A percentile compares a stretch with the other conserved stretches of the same genome.
Conservation (phyloP, 495 filamentous ascomycete species). For the Tuber microsphaerosporum region DNA sequence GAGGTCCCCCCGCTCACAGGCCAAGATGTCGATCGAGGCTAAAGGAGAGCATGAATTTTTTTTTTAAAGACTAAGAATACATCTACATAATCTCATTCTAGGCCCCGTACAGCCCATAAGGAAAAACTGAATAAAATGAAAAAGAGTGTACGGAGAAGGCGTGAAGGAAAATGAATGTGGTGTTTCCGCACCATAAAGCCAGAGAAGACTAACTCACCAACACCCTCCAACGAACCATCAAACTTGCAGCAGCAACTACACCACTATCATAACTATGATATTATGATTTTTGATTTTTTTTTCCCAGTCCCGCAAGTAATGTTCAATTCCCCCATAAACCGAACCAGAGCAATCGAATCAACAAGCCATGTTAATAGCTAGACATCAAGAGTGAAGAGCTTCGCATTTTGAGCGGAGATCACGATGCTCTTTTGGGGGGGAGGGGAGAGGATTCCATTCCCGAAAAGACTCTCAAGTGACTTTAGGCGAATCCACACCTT, state of each 20-base stretch:
- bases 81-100: not conserved
- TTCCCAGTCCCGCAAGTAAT: not conserved
- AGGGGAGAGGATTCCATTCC: not conserved
- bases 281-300: not conserved
- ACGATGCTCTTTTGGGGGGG: not conserved
- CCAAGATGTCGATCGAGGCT: not conserved
- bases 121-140: not conserved
- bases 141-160: not conserved
- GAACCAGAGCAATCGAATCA: constrained; percentile 1
- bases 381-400: not conserved
- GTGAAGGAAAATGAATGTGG: not conserved
- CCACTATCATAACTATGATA: not conserved
- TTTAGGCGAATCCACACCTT: not conserved
- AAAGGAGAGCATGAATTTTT: not conserved
- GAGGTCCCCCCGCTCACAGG: not conserved
- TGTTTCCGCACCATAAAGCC: not conserved
- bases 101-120: not conserved
- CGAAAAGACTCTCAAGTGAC: not conserved
- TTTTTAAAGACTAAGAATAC: not conserved
- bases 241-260: not conserved
- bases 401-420: not conserved
- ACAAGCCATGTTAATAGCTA: not conserved
- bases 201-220: constrained; percentile 3
- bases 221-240: not conserved
- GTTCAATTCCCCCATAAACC: not conserved